Evolutionary conservation across 257 asterid genomes (phyloP), one percentile per base, ranked within the genome.

Genomic region (Solanum chmielewskii): DNA sequence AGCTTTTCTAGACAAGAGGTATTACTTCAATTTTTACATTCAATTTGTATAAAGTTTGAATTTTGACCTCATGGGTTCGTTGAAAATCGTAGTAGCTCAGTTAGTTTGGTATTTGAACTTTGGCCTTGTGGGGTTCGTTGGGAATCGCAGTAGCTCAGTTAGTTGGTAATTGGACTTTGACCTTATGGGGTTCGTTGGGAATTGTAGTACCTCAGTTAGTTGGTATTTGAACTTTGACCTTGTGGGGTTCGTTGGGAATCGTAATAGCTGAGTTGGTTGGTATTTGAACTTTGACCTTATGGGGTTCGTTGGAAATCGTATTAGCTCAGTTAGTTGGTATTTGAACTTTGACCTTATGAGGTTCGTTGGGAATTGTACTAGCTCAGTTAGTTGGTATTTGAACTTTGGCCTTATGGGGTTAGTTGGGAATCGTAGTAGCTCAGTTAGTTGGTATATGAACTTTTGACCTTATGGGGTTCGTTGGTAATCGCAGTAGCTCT

Each of bases 1-100:
- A 92, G 92, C 88, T 93, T 93, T 86, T 93, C 98, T 7, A 89
- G 95, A 88, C 97, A 89, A 86, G 98, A 92, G 98, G 98, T 94
- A 93, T 21, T 39, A 25, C 49, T 37, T 20, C 4, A 56, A 56
- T 41, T 33, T 66, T 42, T 3, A 1, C 4, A 11, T 52, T 52
- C 14, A 11, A 31, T 37, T n/a, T 21, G 6, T 15, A 74, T 2
- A 4, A 71, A 71, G 25, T 71, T 74, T 41, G 25, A 35, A 37
- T 37, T 73, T 73, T 11, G 9, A 71, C 3, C 74, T 66, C 27
- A 27, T 33, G 37, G 7, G 18, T 52, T 7, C 9, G n/a, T 52
- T 11, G 52, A 6, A 16, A 45, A 45, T 45, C 52, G 39, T 11
- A 10, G 15, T 44, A 44, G 49, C 49, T 11, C 2, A 11, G 52